Conservation (phyloP, 768 basidiomycete genomes). For the Dacryopinax primogenitus region DNA sequence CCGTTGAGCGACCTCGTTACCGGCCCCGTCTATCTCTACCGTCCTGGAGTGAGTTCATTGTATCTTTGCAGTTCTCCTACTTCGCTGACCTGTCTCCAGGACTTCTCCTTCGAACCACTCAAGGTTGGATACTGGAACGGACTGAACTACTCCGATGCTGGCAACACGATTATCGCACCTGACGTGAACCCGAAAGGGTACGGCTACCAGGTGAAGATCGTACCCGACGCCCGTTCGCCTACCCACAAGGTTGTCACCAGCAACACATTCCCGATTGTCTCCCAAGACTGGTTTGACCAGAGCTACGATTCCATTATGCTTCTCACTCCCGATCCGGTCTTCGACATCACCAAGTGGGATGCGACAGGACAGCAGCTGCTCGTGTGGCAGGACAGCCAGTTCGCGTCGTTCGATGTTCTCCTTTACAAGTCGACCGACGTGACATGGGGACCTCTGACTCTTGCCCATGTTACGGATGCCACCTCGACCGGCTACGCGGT, state of each 20-base stretch:
- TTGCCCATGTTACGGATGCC: background rate
- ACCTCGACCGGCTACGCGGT: background rate
- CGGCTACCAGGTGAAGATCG: background rate
- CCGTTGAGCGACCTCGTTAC: background rate
- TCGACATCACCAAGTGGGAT: background rate
- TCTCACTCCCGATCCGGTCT: background rate
- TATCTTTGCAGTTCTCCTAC: background rate
- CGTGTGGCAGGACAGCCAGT: background rate
- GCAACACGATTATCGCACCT: background rate
- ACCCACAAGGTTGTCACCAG: background rate
- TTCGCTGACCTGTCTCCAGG: background rate
- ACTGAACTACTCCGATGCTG: background rate
- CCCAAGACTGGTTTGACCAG: background rate
- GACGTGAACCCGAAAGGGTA: background rate
- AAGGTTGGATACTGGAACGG: slow-evolving; percentile 1
- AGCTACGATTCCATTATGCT: background rate
- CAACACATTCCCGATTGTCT: background rate
- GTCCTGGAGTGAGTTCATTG: background rate
- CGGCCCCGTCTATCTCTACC: background rate
- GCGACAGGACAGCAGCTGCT: background rate
- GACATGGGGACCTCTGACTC: background rate
- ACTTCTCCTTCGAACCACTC: background rate
- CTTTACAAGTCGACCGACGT: background rate
- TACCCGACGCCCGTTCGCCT: background rate
- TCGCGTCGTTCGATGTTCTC: background rate